Evolutionary conservation across 257 asterid species (phyloP), one percentile per base, ranked within the genome.

Genomic region (Rauvolfia tetraphylla): DNA sequence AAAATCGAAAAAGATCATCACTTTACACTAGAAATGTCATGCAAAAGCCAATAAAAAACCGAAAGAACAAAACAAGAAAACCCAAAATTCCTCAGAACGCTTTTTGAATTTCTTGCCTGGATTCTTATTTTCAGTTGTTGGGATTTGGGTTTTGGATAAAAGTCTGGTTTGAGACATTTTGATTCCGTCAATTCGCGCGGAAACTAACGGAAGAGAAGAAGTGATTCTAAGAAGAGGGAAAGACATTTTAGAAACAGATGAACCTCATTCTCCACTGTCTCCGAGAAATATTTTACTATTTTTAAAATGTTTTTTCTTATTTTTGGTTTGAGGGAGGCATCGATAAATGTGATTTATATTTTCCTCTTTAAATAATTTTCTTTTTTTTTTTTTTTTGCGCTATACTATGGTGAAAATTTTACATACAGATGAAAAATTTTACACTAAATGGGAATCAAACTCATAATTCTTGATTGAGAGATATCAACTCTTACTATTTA

Each of bases 61-160:
- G 23, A 69, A 57, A n/a, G 9, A 73, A 36, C 3, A 31, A 36
- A 39, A 9, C 9, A 39, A 7, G 14, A 49, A 36, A 3, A 39
- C 15, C 25, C 34, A 36, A 71, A 71, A 17, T 65, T 12, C 29
- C 20, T 23, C 9, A 62, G 13, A 18, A 2, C 3, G 7, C 18
- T 23, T 71, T 71, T 46, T 27, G 14, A 42, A 44, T 27, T 78
- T 78, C 81, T 79, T 23, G 61, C 27, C 75, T 79, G 79, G 66
- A 7, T 25, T 71, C n/a, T 31, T 46, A 38, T 29, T 48, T 0
- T 33, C 22, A 27, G 46, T 51, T 36, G 59, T 39, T 46, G 73
- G 53, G 13, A 42, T 49, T 33, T 48, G 72, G 74, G 58, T 78
- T 57, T 65, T 59, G 73, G 79, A 63, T 18, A 68, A 63, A 39